Percentiles rank a stretch among this genome's conserved stretches.
These are phyloP conservation scores for Pestalotiopsis sp. DNA, from an alignment of 2,329 filamentous ascomycete genomes.

Conservation along the genomic window DNA sequence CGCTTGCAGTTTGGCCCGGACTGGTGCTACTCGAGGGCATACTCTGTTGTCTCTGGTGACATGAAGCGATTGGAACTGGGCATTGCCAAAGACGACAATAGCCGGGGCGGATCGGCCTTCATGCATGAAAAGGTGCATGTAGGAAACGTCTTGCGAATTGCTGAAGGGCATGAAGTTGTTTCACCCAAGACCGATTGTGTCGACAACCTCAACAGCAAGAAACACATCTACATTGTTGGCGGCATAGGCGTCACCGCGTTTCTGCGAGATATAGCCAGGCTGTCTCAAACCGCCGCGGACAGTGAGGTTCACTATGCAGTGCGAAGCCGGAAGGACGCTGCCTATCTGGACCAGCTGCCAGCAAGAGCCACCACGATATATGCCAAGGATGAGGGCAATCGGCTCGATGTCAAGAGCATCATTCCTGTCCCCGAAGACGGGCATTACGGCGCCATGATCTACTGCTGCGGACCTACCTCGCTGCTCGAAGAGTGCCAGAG, in stretches of 20 bases:
- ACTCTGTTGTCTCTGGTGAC: constrained; percentile 58
- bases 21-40: constrained; percentile 49
- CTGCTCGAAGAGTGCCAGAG: constrained; percentile 24
- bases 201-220: constrained; percentile 15
- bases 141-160: constrained; percentile 48
- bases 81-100: constrained; percentile 54
- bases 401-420: constrained; percentile 37
- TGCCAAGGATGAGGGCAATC: constrained; percentile 24
- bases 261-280: constrained; percentile 22
- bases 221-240: constrained; percentile 29
- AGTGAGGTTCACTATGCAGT: constrained; percentile 31
- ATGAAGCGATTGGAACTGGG: constrained; percentile 55
- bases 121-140: constrained; percentile 53
- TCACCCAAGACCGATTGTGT: not conserved
- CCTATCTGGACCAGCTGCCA: constrained; percentile 26
- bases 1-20: constrained; percentile 57
- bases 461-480: constrained; percentile 29
- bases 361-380: constrained; percentile 24
- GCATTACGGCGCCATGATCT: constrained; percentile 27
- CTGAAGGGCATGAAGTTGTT: constrained; percentile 24
- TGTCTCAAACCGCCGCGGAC: constrained; percentile 17
- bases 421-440: constrained; percentile 22
- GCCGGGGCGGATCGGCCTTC: constrained; percentile 60
- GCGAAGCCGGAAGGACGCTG: constrained; percentile 27
- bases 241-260: constrained; percentile 32